Conservation (phyloP, 257 asterid species). For the Mentha longifolia region DNA sequence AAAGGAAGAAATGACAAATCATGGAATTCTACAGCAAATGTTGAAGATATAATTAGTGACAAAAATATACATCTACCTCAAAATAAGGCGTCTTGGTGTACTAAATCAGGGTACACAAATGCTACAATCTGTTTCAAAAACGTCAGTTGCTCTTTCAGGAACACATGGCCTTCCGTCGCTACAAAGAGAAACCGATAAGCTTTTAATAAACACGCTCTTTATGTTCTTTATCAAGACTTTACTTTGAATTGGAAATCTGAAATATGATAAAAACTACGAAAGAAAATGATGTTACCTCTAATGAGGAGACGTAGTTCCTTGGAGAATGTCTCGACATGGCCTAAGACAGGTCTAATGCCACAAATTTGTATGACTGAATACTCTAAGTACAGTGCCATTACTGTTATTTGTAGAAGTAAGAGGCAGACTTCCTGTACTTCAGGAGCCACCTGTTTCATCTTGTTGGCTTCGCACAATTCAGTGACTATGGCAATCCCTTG, state of each 20-base stretch:
- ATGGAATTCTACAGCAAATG: conserved; percentile 11
- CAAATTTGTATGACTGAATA: conserved; percentile 89
- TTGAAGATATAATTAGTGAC: background rate
- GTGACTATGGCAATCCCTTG: conserved; percentile 77
- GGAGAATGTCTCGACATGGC: conserved; percentile 77
- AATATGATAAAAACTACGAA: background rate
- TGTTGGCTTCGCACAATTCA: conserved; percentile 82
- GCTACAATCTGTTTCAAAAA: conserved; percentile 73
- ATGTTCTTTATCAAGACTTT: too few relatives aligned
- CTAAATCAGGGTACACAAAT: conserved; percentile 69
- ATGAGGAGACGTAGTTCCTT: conserved; percentile 61
- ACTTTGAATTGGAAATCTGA: too few relatives aligned
- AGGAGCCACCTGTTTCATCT: conserved; percentile 54
- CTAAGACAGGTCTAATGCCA: conserved; percentile 87
- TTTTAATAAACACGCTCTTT: background rate
- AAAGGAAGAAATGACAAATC: background rate
- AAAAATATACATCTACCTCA: conserved; percentile 41
- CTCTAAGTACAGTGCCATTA: conserved; percentile 87
- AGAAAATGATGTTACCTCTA: conserved; percentile 53
- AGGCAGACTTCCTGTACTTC: conserved; percentile 63
- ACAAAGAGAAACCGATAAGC: conserved; percentile 37
- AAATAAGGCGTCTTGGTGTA: conserved; percentile 51
- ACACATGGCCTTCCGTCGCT: conserved; percentile 73
- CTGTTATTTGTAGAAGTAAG: conserved; percentile 66
- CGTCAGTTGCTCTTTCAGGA: conserved; percentile 63